A percentile compares a stretch with the other conserved stretches of the same genome.
Evolutionary conservation across 2,329 filamentous ascomycete genomes (phyloP).

Genomic region (Biscogniauxia marginata): DNA sequence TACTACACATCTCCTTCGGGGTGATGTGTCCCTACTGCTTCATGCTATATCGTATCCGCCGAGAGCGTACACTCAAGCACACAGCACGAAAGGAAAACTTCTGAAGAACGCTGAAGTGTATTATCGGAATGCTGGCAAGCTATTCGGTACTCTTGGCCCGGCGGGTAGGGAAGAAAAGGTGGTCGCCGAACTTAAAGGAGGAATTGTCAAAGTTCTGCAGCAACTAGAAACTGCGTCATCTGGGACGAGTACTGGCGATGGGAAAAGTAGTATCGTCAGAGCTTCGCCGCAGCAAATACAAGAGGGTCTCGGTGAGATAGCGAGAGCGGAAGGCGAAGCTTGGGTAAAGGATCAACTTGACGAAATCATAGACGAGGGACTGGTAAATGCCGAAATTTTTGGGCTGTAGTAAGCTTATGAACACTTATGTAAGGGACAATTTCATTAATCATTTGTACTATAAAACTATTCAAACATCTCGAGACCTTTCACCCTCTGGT

Average conservation of each 20-base stretch:
- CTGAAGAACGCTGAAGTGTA: constrained; percentile 31
- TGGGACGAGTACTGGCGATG: constrained; percentile 1
- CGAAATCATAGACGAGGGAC: constrained; percentile 10
- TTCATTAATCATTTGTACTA: no score
- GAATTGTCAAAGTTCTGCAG: constrained; percentile 13
- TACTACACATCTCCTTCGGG: constrained; percentile 28
- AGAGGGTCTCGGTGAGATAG: constrained; percentile 1
- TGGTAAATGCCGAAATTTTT: no score
- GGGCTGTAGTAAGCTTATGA: no score
- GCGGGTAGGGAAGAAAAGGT: constrained; percentile 7
- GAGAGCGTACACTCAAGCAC: constrained; percentile 21
- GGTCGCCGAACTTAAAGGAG: constrained; percentile 15
- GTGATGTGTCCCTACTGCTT: constrained; percentile 28
- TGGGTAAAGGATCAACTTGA: constrained; percentile 15
- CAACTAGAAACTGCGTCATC: constrained; percentile 4
- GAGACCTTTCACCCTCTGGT: no score
- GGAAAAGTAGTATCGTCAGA: background rate
- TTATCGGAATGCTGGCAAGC: constrained; percentile 32
- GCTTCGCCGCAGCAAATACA: constrained; percentile 8
- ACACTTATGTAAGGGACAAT: no score
- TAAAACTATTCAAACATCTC: no score
- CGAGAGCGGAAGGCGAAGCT: constrained; percentile 2
- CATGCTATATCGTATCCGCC: constrained; percentile 28
- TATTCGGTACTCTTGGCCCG: constrained; percentile 13
- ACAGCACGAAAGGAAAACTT: constrained; percentile 21